Conservation (phyloP, 805 yeast genomes). For the Komagataella phaffii region DNA sequence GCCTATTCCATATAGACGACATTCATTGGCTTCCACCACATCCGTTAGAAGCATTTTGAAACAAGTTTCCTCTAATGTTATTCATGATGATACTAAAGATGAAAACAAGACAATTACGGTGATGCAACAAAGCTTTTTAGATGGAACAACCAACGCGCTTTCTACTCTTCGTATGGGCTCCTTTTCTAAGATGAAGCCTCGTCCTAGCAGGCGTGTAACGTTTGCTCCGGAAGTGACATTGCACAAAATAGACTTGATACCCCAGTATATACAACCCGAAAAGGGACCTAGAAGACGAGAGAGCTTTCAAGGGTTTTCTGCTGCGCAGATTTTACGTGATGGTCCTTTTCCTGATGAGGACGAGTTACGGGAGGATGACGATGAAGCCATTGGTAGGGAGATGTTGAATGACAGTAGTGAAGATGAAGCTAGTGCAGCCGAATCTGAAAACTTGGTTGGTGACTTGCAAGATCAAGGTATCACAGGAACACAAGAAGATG, state of each 20-base stretch:
- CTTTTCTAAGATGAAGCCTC: not conserved
- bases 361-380: not conserved
- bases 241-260: conserved; percentile 35
- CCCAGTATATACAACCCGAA: conserved; percentile 6
- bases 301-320: conserved; percentile 17
- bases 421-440: conserved; percentile 1
- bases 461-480: conserved; percentile 4
- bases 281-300: conserved; percentile 15
- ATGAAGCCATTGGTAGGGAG: conserved; percentile 4
- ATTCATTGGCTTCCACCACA: not conserved
- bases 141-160: not conserved
- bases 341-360: conserved; percentile 1
- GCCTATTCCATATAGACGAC: not conserved
- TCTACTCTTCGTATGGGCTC: not conserved
- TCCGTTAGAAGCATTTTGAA: not conserved
- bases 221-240: conserved; percentile 68
- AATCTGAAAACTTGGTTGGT: conserved; percentile 5
- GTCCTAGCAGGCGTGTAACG: conserved; percentile 39
- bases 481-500: conserved; percentile 6
- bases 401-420: conserved; percentile 1
- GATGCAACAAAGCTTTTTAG: not conserved
- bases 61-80: not conserved
- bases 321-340: conserved; percentile 2
- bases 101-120: not conserved
- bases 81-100: not conserved